phyloP scores from a whole-genome alignment of 2,329 filamentous ascomycete genomes.

The Cladosporium halotolerans region DNA sequence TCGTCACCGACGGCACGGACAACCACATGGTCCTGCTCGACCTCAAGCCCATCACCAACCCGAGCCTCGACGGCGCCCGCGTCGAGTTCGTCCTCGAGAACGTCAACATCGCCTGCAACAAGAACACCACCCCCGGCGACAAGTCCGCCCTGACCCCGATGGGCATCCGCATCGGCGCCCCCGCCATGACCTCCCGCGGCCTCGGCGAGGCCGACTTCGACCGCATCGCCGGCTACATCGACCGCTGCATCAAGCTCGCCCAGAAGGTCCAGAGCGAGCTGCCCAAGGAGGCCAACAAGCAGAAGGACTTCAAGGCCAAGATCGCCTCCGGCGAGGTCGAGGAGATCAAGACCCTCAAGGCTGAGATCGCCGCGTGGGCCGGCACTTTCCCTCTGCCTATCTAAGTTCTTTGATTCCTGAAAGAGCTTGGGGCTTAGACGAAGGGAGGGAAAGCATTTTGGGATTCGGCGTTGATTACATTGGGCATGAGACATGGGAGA shows the following conservation, averaged over 20 bases:
- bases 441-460: neutral
- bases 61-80: conserved; percentile 79
- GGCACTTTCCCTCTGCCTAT: conserved; percentile 79
- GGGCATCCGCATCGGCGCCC: conserved; percentile 92
- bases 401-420: conserved; percentile 1
- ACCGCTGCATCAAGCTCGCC: conserved; percentile 80
- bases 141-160: conserved; percentile 92
- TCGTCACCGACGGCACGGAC: conserved; percentile 93
- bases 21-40: conserved; percentile 96
- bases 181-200: conserved; percentile 94
- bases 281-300: conserved; percentile 97
- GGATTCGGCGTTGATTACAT: neutral
- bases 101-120: conserved; percentile 99
- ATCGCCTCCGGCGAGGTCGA: conserved; percentile 69
- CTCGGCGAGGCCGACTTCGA: conserved; percentile 91
- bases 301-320: conserved; percentile 98
- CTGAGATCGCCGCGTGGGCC: conserved; percentile 86
- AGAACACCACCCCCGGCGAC: conserved; percentile 97
- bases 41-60: conserved; percentile 63
- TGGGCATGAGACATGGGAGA: neutral
- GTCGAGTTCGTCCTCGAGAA: conserved; percentile 94
- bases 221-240: conserved; percentile 83
- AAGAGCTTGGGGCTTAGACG: neutral
- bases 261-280: conserved; percentile 77
- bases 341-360: conserved; percentile 77